A percentile compares a stretch with the other conserved stretches of the same genome.
Evolutionary conservation across 2,329 filamentous ascomycete genomes (phyloP).

Genomic region (Magnaporthiopsis poae): DNA sequence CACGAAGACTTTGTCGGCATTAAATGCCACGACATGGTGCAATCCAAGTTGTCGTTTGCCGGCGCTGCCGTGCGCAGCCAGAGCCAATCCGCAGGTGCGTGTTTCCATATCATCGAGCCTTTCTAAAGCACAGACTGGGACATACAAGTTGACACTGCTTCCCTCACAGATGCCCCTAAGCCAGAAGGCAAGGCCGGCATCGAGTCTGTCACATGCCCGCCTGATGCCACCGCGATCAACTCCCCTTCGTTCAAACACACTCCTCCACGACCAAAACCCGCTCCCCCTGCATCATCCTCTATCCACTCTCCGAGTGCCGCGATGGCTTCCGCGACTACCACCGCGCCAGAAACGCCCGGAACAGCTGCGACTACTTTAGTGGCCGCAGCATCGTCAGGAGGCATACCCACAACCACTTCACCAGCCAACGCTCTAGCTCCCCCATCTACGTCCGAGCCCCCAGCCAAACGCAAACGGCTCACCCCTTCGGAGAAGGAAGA

Average conservation of each 20-base stretch:
- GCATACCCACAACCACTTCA: background rate
- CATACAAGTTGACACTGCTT: background rate
- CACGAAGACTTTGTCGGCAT: slow-evolving; percentile 34
- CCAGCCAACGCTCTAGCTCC: background rate
- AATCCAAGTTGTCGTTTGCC: slow-evolving; percentile 8
- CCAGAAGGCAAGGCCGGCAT: background rate
- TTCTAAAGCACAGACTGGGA: background rate
- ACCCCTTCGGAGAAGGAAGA: slow-evolving; percentile 31
- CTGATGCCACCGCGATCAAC: slow-evolving; percentile 27
- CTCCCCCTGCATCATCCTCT: slow-evolving; percentile 4
- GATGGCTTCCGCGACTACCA: no score
- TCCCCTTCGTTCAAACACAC: slow-evolving; percentile 27
- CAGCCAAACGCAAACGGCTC: slow-evolving; percentile 37
- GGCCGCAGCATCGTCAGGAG: background rate
- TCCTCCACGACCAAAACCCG: slow-evolving; percentile 16
- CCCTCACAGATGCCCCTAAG: background rate
- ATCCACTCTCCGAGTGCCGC: background rate
- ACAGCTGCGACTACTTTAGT: slow-evolving; percentile 5
- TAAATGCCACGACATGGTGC: slow-evolving; percentile 17
- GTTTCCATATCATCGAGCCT: background rate
- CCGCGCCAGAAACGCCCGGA: background rate
- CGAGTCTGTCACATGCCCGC: background rate
- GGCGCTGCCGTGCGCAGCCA: slow-evolving; percentile 11
- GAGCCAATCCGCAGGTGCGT: slow-evolving; percentile 9
- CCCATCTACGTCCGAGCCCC: slow-evolving; percentile 16